Base-by-base conservation (phyloP, 768 basidiomycete species). In the Collybiopsis luxurians region DNA sequence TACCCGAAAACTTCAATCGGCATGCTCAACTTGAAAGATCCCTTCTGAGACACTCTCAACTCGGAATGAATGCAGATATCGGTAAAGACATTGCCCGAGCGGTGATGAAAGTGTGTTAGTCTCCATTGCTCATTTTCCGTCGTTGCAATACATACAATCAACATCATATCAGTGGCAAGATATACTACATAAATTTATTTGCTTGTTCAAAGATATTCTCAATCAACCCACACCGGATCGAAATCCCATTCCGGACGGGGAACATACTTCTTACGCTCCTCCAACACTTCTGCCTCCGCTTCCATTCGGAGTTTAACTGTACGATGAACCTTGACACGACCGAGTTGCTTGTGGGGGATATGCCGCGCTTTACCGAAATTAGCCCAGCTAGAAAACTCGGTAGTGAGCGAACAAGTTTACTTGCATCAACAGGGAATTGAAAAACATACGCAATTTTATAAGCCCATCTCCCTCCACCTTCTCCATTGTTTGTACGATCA, bases 221-320 rank as follows among this genome's bases (percentile, higher is more conserved):
- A 55, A 45, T 55, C 53, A 10, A 55, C 53, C 53, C 53, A 55
- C 21, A 55, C 27, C 2, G 53, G 53, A 6, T 55, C 28, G 34
- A 55, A 55, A 55, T 55, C 40, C 53, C 53, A 55, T 23, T 44
- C 42, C 15, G 53, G 53, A 23, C 40, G 26, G 21, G 53, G 53
- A 21, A 34, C 19, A 30, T 55, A 55, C 28, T 55, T 55, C 43
- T 34, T 34, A 34, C 31, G 6, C 6, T 49, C 30, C 10, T 21
- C 30, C 17, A 49, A 49, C 12, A 40, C 53, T 15, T 15, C 30
- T 23, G 10, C 53, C 13, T 55, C 45, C 0, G 75, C 68, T 51
- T 82, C 73, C 74, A 79, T 78, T 42, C 80, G 73, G 51, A 81
- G 50, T 44, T 70, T 67, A 7, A 83, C 82, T 19, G 75, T 66